Conservation (phyloP, 2,329 filamentous ascomycete species). For the Sporothrix inflata region DNA sequence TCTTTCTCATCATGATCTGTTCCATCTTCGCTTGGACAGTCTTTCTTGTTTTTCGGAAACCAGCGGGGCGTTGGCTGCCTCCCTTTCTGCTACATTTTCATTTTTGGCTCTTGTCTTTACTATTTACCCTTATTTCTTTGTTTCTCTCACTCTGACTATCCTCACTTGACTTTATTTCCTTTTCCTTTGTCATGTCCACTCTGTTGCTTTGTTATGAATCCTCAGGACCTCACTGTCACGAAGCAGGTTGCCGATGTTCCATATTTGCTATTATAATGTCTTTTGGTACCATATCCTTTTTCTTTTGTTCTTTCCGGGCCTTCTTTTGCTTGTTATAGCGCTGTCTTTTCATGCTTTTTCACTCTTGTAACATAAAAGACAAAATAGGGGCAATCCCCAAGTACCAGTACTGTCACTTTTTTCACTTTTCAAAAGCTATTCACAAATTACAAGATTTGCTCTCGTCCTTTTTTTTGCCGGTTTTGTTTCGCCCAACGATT, state of each 20-base stretch:
- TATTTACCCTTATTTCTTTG: not conserved
- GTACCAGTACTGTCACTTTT: not conserved
- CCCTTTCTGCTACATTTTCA: not conserved
- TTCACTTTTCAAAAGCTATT: not conserved
- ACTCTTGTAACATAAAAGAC: not conserved
- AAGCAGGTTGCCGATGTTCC: not conserved
- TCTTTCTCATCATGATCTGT: not conserved
- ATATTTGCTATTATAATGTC: not conserved
- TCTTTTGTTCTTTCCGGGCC: not conserved
- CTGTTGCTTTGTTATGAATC: not conserved
- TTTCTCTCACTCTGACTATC: not conserved
- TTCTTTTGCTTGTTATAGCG: no score
- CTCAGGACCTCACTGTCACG: not conserved
- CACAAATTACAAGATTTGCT: not conserved
- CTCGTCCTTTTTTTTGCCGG: not conserved
- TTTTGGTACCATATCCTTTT: not conserved
- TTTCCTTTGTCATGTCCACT: not conserved
- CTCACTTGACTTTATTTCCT: not conserved
- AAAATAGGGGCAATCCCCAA: not conserved
- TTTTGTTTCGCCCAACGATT: not conserved
- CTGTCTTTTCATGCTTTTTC: not conserved
- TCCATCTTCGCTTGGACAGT: not conserved
- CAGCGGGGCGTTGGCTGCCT: conserved; percentile 24
- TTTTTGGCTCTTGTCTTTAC: not conserved
- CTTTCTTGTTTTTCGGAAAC: conserved; percentile 12